Evolutionary conservation across 2,329 filamentous ascomycete genomes (phyloP).

Genomic region (Didymella pinodella): DNA sequence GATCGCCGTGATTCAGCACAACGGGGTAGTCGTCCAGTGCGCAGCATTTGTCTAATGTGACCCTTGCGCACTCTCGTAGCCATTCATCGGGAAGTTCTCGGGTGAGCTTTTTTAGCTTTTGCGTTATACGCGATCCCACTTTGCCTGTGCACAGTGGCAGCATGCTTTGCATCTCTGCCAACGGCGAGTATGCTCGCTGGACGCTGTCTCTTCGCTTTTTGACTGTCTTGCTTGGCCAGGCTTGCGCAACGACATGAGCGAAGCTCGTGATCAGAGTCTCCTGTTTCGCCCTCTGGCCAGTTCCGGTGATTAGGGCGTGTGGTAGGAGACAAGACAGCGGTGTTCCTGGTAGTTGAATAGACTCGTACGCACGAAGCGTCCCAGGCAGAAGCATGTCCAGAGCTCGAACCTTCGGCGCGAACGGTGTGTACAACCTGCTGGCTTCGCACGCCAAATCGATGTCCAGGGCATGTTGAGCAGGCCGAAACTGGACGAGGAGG

Average conservation of each 20-base stretch:
- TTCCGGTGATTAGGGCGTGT: constrained; percentile 8
- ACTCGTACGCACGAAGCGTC: constrained; percentile 35
- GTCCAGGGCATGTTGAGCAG: constrained; percentile 34
- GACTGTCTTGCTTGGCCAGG: constrained; percentile 24
- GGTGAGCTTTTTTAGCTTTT: constrained; percentile 37
- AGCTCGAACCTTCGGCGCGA: constrained; percentile 31
- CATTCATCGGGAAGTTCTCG: constrained; percentile 33
- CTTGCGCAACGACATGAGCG: constrained; percentile 37
- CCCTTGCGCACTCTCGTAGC: constrained; percentile 31
- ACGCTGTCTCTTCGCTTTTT: constrained; percentile 11
- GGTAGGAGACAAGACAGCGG: constrained; percentile 30
- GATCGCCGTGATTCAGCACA: constrained; percentile 68
- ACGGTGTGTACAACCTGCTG: constrained; percentile 27
- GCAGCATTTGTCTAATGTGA: constrained; percentile 42
- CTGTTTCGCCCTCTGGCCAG: constrained; percentile 21
- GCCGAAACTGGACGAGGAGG: constrained; percentile 41
- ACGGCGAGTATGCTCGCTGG: constrained; percentile 32
- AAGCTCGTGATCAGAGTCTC: constrained; percentile 39
- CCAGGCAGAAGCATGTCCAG: constrained; percentile 23
- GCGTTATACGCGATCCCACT: constrained; percentile 39
- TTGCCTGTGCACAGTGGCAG: constrained; percentile 37
- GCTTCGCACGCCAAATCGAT: constrained; percentile 32
- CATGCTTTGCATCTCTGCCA: constrained; percentile 15
- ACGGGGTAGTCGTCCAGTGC: constrained; percentile 61
- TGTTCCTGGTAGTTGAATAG: constrained; percentile 36